These are phyloP conservation scores for Juncus effusus DNA, from an alignment of 176 grass and related monocot species.

Conservation along the genomic window DNA sequence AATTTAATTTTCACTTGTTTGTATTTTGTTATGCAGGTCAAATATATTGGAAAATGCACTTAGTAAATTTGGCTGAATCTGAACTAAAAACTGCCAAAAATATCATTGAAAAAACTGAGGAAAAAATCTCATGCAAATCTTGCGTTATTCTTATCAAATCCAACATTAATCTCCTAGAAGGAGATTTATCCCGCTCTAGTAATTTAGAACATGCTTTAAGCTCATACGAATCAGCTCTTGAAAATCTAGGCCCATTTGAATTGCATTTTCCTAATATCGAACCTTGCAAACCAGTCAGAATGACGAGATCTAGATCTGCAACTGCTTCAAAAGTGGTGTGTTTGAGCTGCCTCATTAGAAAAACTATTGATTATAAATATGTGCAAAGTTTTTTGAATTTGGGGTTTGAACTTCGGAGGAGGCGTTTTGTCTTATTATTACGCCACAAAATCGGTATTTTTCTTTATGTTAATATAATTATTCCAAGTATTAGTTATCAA, in stretches of 20 bases:
- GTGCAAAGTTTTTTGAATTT: slow-evolving; percentile 55
- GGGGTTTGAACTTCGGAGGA: slow-evolving; percentile 40
- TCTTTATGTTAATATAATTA: slow-evolving; percentile 15
- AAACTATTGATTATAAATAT: slow-evolving; percentile 40
- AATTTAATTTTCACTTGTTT: no score
- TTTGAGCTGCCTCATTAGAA: slow-evolving; percentile 56
- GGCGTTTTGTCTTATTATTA: slow-evolving; percentile 41
- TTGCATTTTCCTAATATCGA: background rate
- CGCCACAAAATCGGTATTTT: slow-evolving; percentile 76
- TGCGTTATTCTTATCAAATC: no score
- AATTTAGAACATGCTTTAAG: slow-evolving; percentile 9
- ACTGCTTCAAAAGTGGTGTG: slow-evolving; percentile 25
- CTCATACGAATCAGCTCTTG: no score
- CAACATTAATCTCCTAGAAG: no score
- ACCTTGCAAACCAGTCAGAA: slow-evolving; percentile 37
- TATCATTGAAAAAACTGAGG: no score
- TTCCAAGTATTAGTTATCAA: background rate
- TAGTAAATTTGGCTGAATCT: slow-evolving; percentile 30
- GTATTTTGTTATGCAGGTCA: slow-evolving; percentile 47
- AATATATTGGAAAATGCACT: slow-evolving; percentile 64
- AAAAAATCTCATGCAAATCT: no score
- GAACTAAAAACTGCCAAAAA: no score
- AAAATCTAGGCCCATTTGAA: no score
- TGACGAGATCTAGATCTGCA: background rate
- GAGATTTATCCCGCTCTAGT: no score